phyloP scores from a whole-genome alignment of 192 early-diverging fungal species.

The Glomus cerebriforme region DNA sequence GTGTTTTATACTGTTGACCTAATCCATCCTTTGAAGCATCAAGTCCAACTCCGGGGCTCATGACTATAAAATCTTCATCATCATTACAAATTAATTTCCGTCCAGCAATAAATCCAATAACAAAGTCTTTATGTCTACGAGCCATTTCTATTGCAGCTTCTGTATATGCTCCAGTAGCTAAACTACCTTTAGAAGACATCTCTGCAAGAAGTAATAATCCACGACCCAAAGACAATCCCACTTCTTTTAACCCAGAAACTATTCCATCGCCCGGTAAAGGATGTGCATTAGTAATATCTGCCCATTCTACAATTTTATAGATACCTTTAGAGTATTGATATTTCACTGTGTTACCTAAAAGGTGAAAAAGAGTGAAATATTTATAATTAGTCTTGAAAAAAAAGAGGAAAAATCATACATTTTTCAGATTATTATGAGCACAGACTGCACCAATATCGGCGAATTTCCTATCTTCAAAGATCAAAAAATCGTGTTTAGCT shows the following conservation, averaged over 20 bases:
- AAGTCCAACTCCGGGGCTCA: conserved; percentile 95
- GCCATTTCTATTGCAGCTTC: conserved; percentile 86
- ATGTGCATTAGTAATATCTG: conserved; percentile 96
- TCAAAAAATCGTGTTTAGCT: conserved; percentile 89
- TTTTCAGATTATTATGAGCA: background rate
- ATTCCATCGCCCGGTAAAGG: conserved; percentile 95
- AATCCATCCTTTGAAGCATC: conserved; percentile 80
- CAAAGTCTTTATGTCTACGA: conserved; percentile 81
- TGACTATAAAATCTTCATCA: conserved; percentile 85
- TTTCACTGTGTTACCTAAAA: conserved; percentile 90
- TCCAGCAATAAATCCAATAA: conserved; percentile 90
- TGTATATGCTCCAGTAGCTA: conserved; percentile 85
- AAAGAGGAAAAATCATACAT: background rate
- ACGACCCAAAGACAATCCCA: conserved; percentile 78
- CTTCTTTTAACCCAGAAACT: conserved; percentile 86
- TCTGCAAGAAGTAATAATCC: conserved; percentile 91
- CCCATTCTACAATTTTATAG: conserved; percentile 92
- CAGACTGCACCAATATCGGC: conserved; percentile 81
- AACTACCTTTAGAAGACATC: conserved; percentile 92
- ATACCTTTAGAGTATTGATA: conserved; percentile 90
- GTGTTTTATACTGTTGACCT: conserved; percentile 96
- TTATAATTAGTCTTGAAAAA: background rate
- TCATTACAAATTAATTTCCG: conserved; percentile 34
- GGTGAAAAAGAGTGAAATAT: background rate
- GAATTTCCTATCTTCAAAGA: conserved; percentile 99